Evolutionary conservation across 2,329 filamentous ascomycete genomes (phyloP), one percentile per base, ranked within the genome.

Genomic region (Periconia digitata): DNA sequence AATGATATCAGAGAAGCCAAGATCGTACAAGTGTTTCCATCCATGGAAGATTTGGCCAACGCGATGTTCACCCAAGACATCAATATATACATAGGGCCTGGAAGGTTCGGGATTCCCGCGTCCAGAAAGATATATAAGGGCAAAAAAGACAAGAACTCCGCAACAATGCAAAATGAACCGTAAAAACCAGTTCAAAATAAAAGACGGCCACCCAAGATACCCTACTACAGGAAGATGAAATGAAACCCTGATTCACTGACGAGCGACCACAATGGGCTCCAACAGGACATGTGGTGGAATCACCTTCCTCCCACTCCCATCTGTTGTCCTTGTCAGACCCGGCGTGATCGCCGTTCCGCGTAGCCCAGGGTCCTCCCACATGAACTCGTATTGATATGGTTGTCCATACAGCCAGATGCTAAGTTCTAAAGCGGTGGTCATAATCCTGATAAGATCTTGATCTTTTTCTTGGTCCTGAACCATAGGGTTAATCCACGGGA

Each of bases 401-500:
- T 67, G 60, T 2, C 66, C 66, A 17, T 51, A 60, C 15, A 70
- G 20, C 67, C 67, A 70, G 5, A 70, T 47, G 15, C 53, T 57
- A 8, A 59, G 22, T 21, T 68, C 60, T 20, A 67, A 43, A 2
- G 60, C 59, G n/a, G 55, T 55, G 10, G 35, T 51, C 10, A 70
- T 62, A 22, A 67, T 53, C 6, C 51, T 48, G 5, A 58, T 51
- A 1, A 70, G 56, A 37, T 66, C 56, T 8, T 62, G 58, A 7
- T 70, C 67, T 29, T 58, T 60, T 8, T 66, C 64, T 21, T 58
- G 53, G 29, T 70, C 67, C 10, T 46, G 44, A 10, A 52, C 53
- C 2, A 44, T 38, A 2, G 67, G 67, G 42, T 67, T 63, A 5
- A 64, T 63, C 67, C 67, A 70, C 1, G 66, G 64, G 40, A 70